Percentiles rank a stretch among this genome's conserved stretches.
These are phyloP conservation scores for Aureobasidium lini DNA, from an alignment of 2,329 filamentous ascomycete species.

Conservation along the genomic window DNA sequence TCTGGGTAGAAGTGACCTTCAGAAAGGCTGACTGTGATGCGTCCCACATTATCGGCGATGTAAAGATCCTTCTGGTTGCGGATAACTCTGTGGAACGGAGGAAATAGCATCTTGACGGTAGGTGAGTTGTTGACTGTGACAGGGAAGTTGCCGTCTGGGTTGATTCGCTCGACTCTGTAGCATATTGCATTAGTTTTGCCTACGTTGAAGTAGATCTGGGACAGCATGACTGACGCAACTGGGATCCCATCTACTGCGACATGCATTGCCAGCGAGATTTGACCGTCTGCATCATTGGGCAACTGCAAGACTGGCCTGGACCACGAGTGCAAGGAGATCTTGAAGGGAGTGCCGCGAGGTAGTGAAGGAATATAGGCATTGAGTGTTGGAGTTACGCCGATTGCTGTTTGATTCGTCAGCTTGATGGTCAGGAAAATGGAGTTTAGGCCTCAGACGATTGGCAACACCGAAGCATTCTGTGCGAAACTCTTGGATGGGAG, in stretches of 20 bases:
- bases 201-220: background rate
- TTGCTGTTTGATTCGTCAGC: background rate
- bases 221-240: constrained; percentile 45
- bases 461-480: constrained; percentile 64
- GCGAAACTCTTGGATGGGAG: constrained; percentile 75
- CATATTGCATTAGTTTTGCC: background rate
- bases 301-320: constrained; percentile 52
- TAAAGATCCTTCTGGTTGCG: constrained; percentile 65
- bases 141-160: background rate
- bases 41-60: constrained; percentile 60
- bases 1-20: constrained; percentile 51
- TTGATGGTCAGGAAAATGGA: background rate
- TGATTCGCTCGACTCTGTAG: background rate
- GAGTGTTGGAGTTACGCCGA: constrained; percentile 47
- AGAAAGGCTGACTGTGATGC: constrained; percentile 68
- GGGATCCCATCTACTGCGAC: constrained; percentile 62
- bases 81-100: constrained; percentile 61
- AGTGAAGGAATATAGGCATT: constrained; percentile 66
- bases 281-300: constrained; percentile 46
- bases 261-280: constrained; percentile 42
- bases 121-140: background rate
- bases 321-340: constrained; percentile 72
- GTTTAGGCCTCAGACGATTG: constrained; percentile 26
- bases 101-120: constrained; percentile 51
- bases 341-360: constrained; percentile 51